These are phyloP conservation scores for Prosopis cineraria DNA, from an alignment of 306 rosid species.

Conservation along the genomic window DNA sequence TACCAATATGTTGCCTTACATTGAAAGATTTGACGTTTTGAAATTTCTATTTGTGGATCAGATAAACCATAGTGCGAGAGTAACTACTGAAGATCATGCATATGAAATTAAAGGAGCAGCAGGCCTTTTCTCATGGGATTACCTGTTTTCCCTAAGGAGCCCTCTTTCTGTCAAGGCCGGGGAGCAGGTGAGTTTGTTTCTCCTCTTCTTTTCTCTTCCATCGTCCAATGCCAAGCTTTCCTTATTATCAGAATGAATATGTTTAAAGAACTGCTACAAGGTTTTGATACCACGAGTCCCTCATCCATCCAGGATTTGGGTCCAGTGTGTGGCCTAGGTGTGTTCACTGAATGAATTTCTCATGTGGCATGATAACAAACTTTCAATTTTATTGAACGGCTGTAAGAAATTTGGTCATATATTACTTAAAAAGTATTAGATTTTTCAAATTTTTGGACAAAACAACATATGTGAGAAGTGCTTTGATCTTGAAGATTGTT, in stretches of 20 bases:
- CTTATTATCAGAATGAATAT: neutral
- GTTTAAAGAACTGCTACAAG: conserved; percentile 4
- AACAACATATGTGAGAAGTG: too few species aligned
- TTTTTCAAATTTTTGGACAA: too few species aligned
- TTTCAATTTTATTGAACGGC: too few species aligned
- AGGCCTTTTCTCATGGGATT: conserved; percentile 92
- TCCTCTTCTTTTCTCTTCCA: conserved; percentile 5
- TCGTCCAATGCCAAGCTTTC: neutral
- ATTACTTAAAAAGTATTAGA: too few species aligned
- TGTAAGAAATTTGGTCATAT: too few species aligned
- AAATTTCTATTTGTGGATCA: conserved; percentile 42
- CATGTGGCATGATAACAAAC: too few species aligned
- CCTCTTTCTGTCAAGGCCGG: conserved; percentile 89
- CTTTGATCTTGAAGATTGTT: too few species aligned
- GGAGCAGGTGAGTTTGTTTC: conserved; percentile 63
- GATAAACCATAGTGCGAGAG: conserved; percentile 80
- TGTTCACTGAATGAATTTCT: too few species aligned
- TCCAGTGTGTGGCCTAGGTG: too few species aligned
- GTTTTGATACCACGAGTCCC: conserved; percentile 6
- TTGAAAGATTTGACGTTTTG: conserved; percentile 13
- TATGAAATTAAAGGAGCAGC: conserved; percentile 85
- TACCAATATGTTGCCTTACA: neutral
- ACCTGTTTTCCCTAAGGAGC: conserved; percentile 73
- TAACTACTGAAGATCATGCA: conserved; percentile 84
- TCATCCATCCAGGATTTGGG: too few species aligned